Conservation (phyloP, 2,329 filamentous ascomycete species). For the Coniochaeta ligniaria region DNA sequence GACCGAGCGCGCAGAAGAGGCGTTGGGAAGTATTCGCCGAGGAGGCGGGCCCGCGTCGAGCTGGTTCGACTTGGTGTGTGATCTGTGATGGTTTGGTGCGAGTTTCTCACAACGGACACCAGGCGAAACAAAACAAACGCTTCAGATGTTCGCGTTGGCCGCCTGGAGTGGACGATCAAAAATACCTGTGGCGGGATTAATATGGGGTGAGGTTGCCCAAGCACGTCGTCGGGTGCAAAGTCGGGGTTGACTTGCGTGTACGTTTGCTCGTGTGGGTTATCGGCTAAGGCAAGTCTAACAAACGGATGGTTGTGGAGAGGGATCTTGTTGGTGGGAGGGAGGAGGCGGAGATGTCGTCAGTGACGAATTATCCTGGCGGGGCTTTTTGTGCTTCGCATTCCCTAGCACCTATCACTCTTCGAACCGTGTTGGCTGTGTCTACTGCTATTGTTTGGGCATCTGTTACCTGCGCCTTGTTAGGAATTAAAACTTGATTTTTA, state of each 20-base stretch:
- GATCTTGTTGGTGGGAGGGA: background rate
- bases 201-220: background rate
- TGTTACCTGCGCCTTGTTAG: too few relatives aligned
- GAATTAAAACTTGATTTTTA: too few relatives aligned
- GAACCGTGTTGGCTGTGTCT: background rate
- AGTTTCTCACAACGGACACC: background rate
- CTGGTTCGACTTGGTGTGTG: background rate
- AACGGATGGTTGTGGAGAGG: background rate
- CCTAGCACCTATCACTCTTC: conserved; percentile 4
- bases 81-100: background rate
- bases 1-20: conserved; percentile 6
- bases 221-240: background rate
- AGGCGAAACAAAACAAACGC: background rate
- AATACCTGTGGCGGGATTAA: background rate
- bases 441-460: background rate
- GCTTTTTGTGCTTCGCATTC: conserved; percentile 23
- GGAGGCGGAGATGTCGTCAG: conserved; percentile 17
- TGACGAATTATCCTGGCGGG: conserved; percentile 20
- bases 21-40: background rate
- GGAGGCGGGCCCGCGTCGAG: background rate
- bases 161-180: background rate
- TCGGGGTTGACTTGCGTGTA: background rate
- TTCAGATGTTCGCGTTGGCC: background rate
- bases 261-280: background rate
- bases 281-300: too few relatives aligned